These are phyloP conservation scores for Sphaerostilbella broomeana DNA, from an alignment of 2,329 filamentous ascomycete species.

Conservation along the genomic window DNA sequence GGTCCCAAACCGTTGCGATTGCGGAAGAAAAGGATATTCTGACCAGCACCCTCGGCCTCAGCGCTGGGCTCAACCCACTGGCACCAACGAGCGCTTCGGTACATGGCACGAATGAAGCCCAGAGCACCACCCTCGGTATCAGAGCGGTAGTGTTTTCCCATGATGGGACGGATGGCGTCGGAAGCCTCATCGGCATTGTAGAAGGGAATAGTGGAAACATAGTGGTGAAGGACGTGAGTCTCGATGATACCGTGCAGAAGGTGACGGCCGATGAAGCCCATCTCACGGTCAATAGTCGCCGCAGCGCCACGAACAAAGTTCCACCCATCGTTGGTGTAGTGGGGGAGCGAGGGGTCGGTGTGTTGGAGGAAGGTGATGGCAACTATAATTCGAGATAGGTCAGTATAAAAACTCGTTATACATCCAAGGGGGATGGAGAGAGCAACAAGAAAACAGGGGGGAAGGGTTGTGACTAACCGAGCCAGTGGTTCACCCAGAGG, in stretches of 20 bases:
- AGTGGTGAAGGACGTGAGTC: constrained; percentile 97
- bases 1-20: constrained; percentile 85
- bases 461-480: constrained; percentile 58
- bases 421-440: background rate
- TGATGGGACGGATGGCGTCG: constrained; percentile 88
- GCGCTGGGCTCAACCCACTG: constrained; percentile 95
- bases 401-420: constrained; percentile 8
- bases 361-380: constrained; percentile 97
- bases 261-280: constrained; percentile 87
- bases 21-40: constrained; percentile 87
- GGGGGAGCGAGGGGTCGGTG: constrained; percentile 88
- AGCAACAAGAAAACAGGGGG: background rate
- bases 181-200: constrained; percentile 93
- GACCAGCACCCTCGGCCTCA: constrained; percentile 70
- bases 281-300: constrained; percentile 94
- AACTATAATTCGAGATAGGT: constrained; percentile 50
- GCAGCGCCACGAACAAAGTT: constrained; percentile 90
- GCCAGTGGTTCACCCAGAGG: constrained; percentile 98
- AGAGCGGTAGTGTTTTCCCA: constrained; percentile 91
- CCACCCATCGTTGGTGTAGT: constrained; percentile 84
- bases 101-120: constrained; percentile 82
- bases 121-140: constrained; percentile 68
- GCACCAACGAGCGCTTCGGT: constrained; percentile 75
- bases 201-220: constrained; percentile 91
- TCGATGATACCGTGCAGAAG: constrained; percentile 95